Base-by-base conservation (phyloP, 2,329 filamentous ascomycete genomes). In the Ceratocystis alfenasii region DNA sequence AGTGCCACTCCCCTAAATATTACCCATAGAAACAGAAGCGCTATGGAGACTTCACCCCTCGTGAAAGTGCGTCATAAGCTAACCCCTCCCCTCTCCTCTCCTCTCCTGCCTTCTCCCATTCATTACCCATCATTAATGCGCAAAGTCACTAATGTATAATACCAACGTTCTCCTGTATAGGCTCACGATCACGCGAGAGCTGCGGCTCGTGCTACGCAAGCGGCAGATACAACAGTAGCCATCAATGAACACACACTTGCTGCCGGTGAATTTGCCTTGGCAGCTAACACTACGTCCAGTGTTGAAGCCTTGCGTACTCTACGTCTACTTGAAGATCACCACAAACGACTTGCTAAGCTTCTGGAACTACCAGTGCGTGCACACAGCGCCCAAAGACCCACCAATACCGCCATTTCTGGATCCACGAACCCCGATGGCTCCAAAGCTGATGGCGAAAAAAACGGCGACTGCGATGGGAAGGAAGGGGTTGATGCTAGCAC, bases 111-210 rank as follows among this genome's bases (percentile, higher is more conserved):
- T 53, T 15, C 48, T 53, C 22, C 46, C 8, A 4, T 50, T 25
- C 20, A 10, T 5, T 4, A 5, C 20, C 25, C n/a, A 53, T 53
- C 45, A 48, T 48, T 48, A n/a, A 48, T 48, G 48, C 12, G 55
- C 28, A 33, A 15, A 17, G 15, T 59, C 46, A n/a, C 61, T 63
- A 63, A 33, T 28, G 2, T 48, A 28, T 8, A 36, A 20, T 25
- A 2, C 17, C 12, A 10, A 2, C 3, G 7, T 12, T 41, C 28
- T 10, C 57, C 33, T 36, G 2, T 17, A 7, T 74, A 93, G 84
- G 93, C 92, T 69, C 90, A 96, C 76, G 87, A 93, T 70, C 91
- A 96, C 77, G 92, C 90, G 63, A 86, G 87, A 71, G 92, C 89
- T 72, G 92, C 93, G 55, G 86, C 89, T 28, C 81, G 86, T 28